Base-by-base conservation (phyloP, 495 filamentous ascomycete species). In the Daldinia bambusicola region DNA sequence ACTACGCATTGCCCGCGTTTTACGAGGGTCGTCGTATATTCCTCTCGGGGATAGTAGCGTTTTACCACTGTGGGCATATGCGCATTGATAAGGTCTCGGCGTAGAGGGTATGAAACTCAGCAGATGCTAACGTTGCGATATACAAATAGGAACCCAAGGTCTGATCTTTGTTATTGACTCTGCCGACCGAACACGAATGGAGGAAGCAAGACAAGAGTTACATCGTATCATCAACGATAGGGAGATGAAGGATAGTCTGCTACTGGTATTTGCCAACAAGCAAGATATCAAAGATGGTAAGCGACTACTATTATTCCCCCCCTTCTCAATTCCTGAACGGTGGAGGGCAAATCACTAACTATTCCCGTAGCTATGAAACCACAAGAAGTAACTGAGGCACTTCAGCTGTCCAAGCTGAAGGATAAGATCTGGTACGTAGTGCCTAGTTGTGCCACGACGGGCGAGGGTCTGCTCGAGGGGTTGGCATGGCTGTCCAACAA, bases 81-180 rank as follows among this genome's bases (percentile, higher is more conserved):
- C 34, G 4, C n/a, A 18, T 56, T 12, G 12, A 14, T 26, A 10
- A 10, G 34, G 34, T 36, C 6, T 36, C 9, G 30, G 3, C 8
- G 13, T 43, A n/a, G 40, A 43, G 40, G 3, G 9, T 43, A 53
- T 53, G n/a, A 30, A 2, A 12, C 13, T 13, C 2, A 53, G 1
- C 30, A 32, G 0, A 45, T 52, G 16, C 48, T 53, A 36, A 67
- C 58, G 31, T 13, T n/a, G 12, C 5, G 18, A 58, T 38, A 45
- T 61, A 26, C 59, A 12, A 67, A 69, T 74, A 93, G 92, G 93
- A 59, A 98, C 95, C 58, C 95, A 99, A 86, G 95, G 93, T 43
- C 86, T 99, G 58, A 96, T 99, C 80, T 99, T 98, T 83, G 95
- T 99, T 61, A 91, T 99, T 71, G 95, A 99, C 79, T 96, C 93